Base-by-base conservation (phyloP, 2,329 filamentous ascomycete species). In the Exophiala dermatitidis region DNA sequence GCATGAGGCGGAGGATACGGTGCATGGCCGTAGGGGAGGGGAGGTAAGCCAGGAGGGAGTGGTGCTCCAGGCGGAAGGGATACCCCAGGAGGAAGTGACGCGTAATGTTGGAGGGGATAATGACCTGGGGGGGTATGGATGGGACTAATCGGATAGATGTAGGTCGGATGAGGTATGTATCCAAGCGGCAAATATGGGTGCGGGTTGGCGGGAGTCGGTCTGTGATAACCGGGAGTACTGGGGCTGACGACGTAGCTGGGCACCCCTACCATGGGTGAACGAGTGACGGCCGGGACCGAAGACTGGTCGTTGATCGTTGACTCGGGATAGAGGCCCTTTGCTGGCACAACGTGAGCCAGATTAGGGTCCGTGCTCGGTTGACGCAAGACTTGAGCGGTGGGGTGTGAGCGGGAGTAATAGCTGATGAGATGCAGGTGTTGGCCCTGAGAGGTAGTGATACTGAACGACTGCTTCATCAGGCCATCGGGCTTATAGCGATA, bases 401-500 rank as follows among this genome's bases (percentile, higher is more conserved):
- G 82, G 54, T 88, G 83, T 30, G 88, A 87, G 52, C 90, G 81
- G 2, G 90, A 86, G 71, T 90, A 97, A 74, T 98, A 98, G 64
- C 91, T 96, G 72, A 98, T 98, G 48, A 98, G 80, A 72, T 98
- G 93, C 1, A 98, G 82, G 68, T 97, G 93, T 65, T 96, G 90
- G 60, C 89, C 82, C 36, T 79, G 84, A 1, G 87, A 89, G 1
- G 93, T 97, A 26, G 90, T 96, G 72, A 98, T 97, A 73, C 91
- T 97, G 77, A 97, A 98, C 0, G 93, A 97, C 72, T 98, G 93
- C 79, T 98, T 98, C 90, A 97, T 96, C 3, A 98, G 79, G 0
- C 93, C 93, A 65, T 98, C 93, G 6, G 86, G 88, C 77, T 96
- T 98, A 73, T 95, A 95, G 60, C 89, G 79, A 69, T 95, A 95